These are phyloP conservation scores for Lepiota subincarnata DNA, from an alignment of 768 basidiomycete species.

Conservation along the genomic window DNA sequence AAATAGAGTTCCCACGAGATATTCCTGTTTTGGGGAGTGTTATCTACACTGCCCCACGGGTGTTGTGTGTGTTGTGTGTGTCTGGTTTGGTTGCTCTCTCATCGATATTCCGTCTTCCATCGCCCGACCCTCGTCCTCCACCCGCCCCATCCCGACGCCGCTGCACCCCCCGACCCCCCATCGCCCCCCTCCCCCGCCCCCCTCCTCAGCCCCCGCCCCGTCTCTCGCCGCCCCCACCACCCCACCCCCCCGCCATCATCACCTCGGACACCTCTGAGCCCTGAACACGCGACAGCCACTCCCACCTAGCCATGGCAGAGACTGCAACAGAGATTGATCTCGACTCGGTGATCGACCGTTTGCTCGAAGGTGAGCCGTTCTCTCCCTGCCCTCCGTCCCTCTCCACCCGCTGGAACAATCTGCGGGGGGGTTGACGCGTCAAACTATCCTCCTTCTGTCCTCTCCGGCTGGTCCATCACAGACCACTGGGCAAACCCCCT, in stretches of 20 bases:
- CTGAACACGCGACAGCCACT: constrained; percentile 15
- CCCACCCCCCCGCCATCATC: constrained; percentile 14
- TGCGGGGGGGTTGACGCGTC: constrained; percentile 7
- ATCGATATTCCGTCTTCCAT: constrained; percentile 35
- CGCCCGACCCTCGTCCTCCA: constrained; percentile 9
- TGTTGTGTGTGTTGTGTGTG: no score
- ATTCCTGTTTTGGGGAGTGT: constrained; percentile 40
- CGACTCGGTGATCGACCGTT: constrained; percentile 97
- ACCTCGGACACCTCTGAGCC: constrained; percentile 10
- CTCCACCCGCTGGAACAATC: neutral
- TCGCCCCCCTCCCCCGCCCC: constrained; percentile 1
- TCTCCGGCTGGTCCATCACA: no score
- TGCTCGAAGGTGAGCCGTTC: constrained; percentile 79
- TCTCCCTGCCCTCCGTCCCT: neutral
- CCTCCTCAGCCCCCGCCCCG: neutral
- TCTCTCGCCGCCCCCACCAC: constrained; percentile 13
- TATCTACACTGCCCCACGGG: constrained; percentile 38
- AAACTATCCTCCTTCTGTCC: neutral
- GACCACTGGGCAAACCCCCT: neutral
- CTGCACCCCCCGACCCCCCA: constrained; percentile 10
- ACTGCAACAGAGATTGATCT: constrained; percentile 92
- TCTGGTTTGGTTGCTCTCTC: constrained; percentile 17
- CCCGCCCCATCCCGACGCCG: no score
- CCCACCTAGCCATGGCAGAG: constrained; percentile 57
- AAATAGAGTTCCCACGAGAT: constrained; percentile 33